phyloP scores from a whole-genome alignment of 495 filamentous ascomycete genomes.

The Trichocladium antarcticum region DNA sequence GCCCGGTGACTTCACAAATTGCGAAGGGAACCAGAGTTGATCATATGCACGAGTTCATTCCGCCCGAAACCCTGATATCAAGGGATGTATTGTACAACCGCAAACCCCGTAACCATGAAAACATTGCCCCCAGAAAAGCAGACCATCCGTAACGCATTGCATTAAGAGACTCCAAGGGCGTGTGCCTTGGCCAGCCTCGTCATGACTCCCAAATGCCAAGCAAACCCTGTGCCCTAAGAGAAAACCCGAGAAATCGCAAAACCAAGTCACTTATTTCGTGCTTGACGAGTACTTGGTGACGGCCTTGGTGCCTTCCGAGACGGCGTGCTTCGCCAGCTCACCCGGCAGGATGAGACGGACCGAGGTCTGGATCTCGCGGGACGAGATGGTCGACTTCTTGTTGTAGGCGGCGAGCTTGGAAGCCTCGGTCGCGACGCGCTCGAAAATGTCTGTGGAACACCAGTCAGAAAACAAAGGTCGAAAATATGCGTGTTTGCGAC shows the following conservation, averaged over 20 bases:
- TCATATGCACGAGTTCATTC: conserved; percentile 54
- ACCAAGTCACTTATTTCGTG: conserved; percentile 65
- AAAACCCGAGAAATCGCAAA: conserved; percentile 29
- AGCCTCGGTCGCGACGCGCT: conserved; percentile 96
- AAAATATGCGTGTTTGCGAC: neutral
- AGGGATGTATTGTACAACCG: conserved; percentile 64
- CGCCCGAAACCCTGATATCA: conserved; percentile 49
- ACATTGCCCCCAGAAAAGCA: conserved; percentile 66
- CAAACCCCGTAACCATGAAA: conserved; percentile 58
- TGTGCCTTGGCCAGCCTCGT: conserved; percentile 51
- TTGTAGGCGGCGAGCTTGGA: conserved; percentile 99
- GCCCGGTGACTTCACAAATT: neutral
- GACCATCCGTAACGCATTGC: conserved; percentile 83
- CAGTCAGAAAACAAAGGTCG: conserved; percentile 22
- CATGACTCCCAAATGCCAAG: conserved; percentile 49
- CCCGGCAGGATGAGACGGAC: conserved; percentile 95
- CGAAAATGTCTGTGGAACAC: conserved; percentile 76
- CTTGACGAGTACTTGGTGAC: conserved; percentile 99
- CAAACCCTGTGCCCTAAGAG: conserved; percentile 42
- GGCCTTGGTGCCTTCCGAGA: conserved; percentile 98
- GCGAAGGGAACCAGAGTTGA: conserved; percentile 21
- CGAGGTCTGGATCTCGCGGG: conserved; percentile 98
- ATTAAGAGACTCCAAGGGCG: conserved; percentile 58
- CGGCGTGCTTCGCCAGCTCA: conserved; percentile 98
- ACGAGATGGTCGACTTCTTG: conserved; percentile 99